These are phyloP conservation scores for Malbranchea cinnamomea DNA, from an alignment of 2,329 filamentous ascomycete species.

Conservation along the genomic window DNA sequence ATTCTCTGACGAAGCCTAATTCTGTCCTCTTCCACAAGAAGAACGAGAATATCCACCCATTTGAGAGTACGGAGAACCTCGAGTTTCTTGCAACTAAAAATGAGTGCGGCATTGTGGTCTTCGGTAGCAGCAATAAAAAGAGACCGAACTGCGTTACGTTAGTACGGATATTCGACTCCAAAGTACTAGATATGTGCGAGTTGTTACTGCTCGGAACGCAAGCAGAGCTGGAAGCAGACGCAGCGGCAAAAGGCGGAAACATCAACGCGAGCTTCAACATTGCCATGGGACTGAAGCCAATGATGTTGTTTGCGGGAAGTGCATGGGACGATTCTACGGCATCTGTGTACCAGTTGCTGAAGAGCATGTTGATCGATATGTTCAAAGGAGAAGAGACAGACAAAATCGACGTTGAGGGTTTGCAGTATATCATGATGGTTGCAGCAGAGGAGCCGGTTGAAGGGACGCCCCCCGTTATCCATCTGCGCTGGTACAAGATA, in stretches of 20 bases:
- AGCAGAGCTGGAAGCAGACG: conserved; percentile 42
- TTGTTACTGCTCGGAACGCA: conserved; percentile 62
- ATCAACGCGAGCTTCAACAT: conserved; percentile 29
- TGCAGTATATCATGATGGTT: conserved; percentile 80
- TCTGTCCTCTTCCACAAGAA: conserved; percentile 93
- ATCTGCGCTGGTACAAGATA: conserved; percentile 71
- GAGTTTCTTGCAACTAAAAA: conserved; percentile 98
- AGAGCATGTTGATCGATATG: conserved; percentile 76
- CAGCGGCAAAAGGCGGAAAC: conserved; percentile 48
- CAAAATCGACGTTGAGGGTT: conserved; percentile 84
- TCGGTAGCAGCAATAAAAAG: conserved; percentile 82
- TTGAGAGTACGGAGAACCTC: conserved; percentile 73
- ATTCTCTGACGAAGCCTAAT: conserved; percentile 69
- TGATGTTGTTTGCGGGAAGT: conserved; percentile 81
- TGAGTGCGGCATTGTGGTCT: conserved; percentile 72
- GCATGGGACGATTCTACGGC: conserved; percentile 70
- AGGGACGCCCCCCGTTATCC: conserved; percentile 30
- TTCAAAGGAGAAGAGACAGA: conserved; percentile 70
- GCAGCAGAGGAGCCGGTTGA: conserved; percentile 51
- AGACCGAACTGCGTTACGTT: conserved; percentile 81
- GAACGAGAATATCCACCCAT: conserved; percentile 77
- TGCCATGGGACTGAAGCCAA: conserved; percentile 69
- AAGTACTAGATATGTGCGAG: conserved; percentile 91
- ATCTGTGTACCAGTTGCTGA: conserved; percentile 70
- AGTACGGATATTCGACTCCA: conserved; percentile 67